Evolutionary conservation across 805 yeast genomes (phyloP), one percentile per base, ranked within the genome.

Genomic region (Ogataea nonfermentans): DNA sequence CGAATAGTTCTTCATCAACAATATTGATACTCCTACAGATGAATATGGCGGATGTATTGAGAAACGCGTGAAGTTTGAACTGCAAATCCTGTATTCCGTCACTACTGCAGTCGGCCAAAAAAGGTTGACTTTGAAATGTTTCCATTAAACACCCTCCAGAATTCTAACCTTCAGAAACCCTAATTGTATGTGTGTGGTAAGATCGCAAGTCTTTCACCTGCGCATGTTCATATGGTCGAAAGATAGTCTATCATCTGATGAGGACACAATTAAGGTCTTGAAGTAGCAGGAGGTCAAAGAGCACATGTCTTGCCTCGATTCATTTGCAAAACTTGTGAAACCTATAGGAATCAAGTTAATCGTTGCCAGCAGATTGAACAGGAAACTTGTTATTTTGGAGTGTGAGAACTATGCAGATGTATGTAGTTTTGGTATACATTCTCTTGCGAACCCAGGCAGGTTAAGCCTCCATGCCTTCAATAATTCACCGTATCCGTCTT

Each of bases 261-360:
- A 41, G 11, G 46, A 46, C n/a, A 29, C 40, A 16, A 22, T 55
- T 47, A 32, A 23, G 19, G 25, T 26, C 15, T 26, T 35, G 50
- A 44, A 43, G 14, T 38, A 29, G 6, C 40, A 43, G 27, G 39
- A 46, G 20, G 9, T 16, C 4, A 43, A 28, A 2, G 24, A 16
- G 12, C 37, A 34, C n/a, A 29, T 35, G 16, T 40, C 35, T 15
- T 26, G 30, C 20, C 19, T 33, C 6, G 17, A 10, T 9, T 71
- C n/a, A 57, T 74, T 15, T 64, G 84, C 52, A 78, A 73, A 51
- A 53, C 71, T 42, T 88, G 89, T 19, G 54, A 58, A 22, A 52
- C 66, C 49, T 65, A 42, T 37, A 8, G 52, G 53, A 22, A 49
- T 31, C 61, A 59, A 24, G 9, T 32, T 49, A 1, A 37, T 54